Evolutionary conservation across 129 eudicot species (phyloP), one percentile per base, ranked within the genome.

Genomic region (Rutidosis leptorrhynchoides): DNA sequence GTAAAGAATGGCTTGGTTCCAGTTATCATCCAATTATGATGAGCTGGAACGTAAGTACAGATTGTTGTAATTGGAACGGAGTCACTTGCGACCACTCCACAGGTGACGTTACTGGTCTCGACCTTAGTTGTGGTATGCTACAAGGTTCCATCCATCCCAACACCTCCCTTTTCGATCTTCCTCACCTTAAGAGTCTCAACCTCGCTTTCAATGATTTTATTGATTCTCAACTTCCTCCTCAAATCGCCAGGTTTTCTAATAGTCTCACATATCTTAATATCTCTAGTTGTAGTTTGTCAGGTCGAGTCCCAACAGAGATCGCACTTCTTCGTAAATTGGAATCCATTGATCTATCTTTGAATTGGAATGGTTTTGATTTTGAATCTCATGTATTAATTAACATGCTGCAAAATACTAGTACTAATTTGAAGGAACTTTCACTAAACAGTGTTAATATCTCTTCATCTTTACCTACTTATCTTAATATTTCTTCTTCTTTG

Each of bases 51-150:
- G 15, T 7, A 7, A 29, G 33, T 53, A 32, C 42, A 4, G 70
- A 62, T 33, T 77, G 81, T 40, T 77, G 81, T 26, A 17, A 17
- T 15, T 76, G 80, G 80, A 65, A 76, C 35, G 80, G 80, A 40
- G 71, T 76, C 12, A n/a, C 14, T 0, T 76, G 80, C 48, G 40
- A 61, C 23, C 15, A 58, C 5, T 29, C 21, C 22, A 60, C 76
- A 11, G 71, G 81, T 45, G 48, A n/a, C n/a, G n/a, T n/a, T n/a
- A n/a, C n/a, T n/a, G n/a, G n/a, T n/a, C n/a, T n/a, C n/a, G n/a
- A n/a, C 29, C 69, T 71, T 8, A 65, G 60, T 37, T 72, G 78
- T 42, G 55, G 78, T 11, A n/a, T 52, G 58, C 58, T 52, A 19
- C 10, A 52, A 52, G 58, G 58, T 52, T n/a, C 21, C 27, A 52